phyloP scores from a whole-genome alignment of 768 basidiomycete species.

The Galerina sulciceps region DNA sequence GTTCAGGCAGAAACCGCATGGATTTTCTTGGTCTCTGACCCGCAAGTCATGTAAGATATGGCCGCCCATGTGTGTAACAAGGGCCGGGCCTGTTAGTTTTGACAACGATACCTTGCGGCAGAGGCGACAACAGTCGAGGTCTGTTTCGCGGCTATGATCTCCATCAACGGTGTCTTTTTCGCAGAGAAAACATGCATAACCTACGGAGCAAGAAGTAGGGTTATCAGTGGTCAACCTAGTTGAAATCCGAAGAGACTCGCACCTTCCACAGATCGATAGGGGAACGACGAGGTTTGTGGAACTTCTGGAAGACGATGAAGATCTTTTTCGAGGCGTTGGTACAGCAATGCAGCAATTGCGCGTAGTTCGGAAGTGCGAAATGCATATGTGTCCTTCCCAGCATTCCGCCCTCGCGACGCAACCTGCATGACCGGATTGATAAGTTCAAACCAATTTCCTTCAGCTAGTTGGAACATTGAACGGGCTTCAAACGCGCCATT shows the following conservation, averaged over 20 bases:
- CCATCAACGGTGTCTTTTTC: conserved; percentile 10
- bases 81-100: not conserved
- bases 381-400: conserved; percentile 10
- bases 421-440: conserved; percentile 6
- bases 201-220: not conserved
- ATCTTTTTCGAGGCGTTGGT: conserved; percentile 7
- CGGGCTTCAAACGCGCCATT: conserved; percentile 10
- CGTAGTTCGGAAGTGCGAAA: conserved; percentile 12
- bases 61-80: conserved; percentile 6
- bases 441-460: conserved; percentile 10
- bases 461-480: not conserved
- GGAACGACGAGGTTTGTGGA: conserved; percentile 14
- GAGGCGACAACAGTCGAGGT: not conserved
- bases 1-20: conserved; percentile 14
- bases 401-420: conserved; percentile 4
- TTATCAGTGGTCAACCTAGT: not conserved
- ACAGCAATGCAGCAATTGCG: conserved; percentile 5
- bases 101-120: not conserved
- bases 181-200: conserved; percentile 24
- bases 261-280: conserved; percentile 16
- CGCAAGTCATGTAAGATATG: conserved; percentile 10
- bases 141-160: not conserved
- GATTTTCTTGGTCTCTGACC: not conserved
- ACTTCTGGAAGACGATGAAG: not conserved
- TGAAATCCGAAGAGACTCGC: not conserved